Conservation (phyloP, 179 eudicot genomes). For the Patellifolia procumbens region DNA sequence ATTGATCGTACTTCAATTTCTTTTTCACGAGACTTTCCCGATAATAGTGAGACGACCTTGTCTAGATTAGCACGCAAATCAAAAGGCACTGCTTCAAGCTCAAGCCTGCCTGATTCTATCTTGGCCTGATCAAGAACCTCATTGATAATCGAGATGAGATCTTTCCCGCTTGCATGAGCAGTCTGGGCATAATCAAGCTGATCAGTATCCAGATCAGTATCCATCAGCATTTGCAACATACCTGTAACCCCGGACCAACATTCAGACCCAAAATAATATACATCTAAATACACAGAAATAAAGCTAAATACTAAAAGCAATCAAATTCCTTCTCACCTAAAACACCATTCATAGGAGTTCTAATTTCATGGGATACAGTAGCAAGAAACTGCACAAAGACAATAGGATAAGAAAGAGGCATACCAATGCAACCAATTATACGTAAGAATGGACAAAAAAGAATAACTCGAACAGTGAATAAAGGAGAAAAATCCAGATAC, state of each 20-base stretch:
- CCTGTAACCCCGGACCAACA: conserved; percentile 42
- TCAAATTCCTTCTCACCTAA: conserved; percentile 53
- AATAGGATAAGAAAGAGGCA: conserved; percentile 13
- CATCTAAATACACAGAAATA: background rate
- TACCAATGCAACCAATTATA: background rate
- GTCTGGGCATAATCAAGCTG: conserved; percentile 84
- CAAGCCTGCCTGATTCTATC: conserved; percentile 96
- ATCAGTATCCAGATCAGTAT: conserved; percentile 65
- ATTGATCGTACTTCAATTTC: conserved; percentile 64
- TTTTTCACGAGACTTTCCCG: conserved; percentile 70
- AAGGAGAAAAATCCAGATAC: background rate
- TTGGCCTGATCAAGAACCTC: conserved; percentile 96
- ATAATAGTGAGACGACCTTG: conserved; percentile 67
- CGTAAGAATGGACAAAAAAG: background rate
- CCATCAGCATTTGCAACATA: conserved; percentile 98
- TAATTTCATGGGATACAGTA: conserved; percentile 95
- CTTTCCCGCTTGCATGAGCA: conserved; percentile 86
- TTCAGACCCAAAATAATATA: conserved; percentile 12
- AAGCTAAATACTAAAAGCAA: background rate
- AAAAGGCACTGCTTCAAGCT: conserved; percentile 88
- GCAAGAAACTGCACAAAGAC: conserved; percentile 81
- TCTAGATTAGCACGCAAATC: conserved; percentile 80
- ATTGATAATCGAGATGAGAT: conserved; percentile 76
- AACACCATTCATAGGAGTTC: conserved; percentile 98
- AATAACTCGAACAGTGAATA: background rate